A percentile compares a stretch with the other conserved stretches of the same genome.
Conservation (phyloP, 352 stramenopile species). For the Phytophthora cactorum region DNA sequence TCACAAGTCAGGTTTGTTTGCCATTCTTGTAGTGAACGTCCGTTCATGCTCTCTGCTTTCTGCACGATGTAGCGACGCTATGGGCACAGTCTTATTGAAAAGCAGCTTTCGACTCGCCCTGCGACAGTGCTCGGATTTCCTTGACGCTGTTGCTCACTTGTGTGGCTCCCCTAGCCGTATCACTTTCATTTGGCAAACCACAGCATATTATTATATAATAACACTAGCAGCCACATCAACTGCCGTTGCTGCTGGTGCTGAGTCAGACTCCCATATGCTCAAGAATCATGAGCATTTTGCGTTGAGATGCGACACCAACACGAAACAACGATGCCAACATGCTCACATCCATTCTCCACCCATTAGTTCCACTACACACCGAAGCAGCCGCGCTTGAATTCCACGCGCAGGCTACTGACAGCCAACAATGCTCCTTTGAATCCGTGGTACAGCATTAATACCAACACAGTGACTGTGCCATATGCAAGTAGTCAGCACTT, state of each 20-base stretch:
- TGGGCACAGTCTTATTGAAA: conserved; percentile 20
- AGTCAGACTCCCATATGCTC: conserved; percentile 28
- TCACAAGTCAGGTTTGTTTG: background rate
- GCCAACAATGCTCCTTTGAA: background rate
- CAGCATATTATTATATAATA: background rate
- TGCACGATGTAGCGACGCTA: conserved; percentile 19
- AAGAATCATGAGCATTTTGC: conserved; percentile 5
- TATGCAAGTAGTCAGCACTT: conserved; percentile 19
- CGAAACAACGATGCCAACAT: background rate
- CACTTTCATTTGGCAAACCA: background rate
- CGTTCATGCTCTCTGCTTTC: conserved; percentile 10
- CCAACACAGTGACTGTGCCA: background rate
- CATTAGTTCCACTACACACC: conserved; percentile 9
- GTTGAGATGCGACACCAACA: background rate
- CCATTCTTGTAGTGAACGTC: background rate
- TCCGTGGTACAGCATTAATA: conserved; percentile 6
- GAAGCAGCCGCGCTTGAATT: conserved; percentile 1
- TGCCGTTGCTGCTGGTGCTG: conserved; percentile 6
- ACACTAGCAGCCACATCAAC: background rate
- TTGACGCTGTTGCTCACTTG: conserved; percentile 2
- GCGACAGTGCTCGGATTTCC: background rate
- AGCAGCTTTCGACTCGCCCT: background rate
- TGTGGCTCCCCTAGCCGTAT: conserved; percentile 14
- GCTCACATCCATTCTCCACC: conserved; percentile 14
- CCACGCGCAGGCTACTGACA: too few relatives aligned